Evolutionary conservation across 1,284 basidiomycete species (phyloP).

Genomic region (Lentinula novae-zelandiae): DNA sequence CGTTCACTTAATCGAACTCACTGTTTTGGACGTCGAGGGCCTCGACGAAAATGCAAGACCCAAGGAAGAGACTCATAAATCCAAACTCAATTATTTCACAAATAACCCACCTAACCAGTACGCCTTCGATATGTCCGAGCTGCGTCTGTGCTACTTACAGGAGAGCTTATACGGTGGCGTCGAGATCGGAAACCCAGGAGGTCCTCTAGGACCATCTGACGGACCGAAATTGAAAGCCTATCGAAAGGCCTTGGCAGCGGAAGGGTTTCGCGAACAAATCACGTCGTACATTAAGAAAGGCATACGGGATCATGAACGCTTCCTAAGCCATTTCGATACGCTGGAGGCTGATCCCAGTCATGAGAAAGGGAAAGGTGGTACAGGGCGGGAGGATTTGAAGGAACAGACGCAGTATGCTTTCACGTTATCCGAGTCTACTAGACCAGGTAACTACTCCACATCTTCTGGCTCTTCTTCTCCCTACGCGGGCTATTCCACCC

Average conservation of each 20-base stretch:
- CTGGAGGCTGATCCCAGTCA: slow-evolving; percentile 37
- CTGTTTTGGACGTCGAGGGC: slow-evolving; percentile 64
- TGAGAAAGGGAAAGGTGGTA: slow-evolving; percentile 2
- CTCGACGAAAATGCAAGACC: slow-evolving; percentile 50
- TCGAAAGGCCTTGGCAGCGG: slow-evolving; percentile 47
- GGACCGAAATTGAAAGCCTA: slow-evolving; percentile 64
- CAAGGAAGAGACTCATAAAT: slow-evolving; percentile 20
- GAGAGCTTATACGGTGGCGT: slow-evolving; percentile 72
- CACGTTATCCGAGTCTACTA: slow-evolving; percentile 58
- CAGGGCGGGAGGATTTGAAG: slow-evolving; percentile 22
- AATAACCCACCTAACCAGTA: not conserved
- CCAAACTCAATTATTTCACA: not conserved
- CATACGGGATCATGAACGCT: slow-evolving; percentile 76
- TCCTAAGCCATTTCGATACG: slow-evolving; percentile 75
- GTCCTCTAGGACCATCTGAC: slow-evolving; percentile 58
- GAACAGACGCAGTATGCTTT: slow-evolving; percentile 62
- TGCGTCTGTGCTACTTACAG: slow-evolving; percentile 68
- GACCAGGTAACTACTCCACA: slow-evolving; percentile 42
- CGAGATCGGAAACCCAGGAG: slow-evolving; percentile 71
- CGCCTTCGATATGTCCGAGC: slow-evolving; percentile 52
- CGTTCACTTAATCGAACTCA: slow-evolving; percentile 64
- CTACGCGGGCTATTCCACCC: slow-evolving; percentile 14
- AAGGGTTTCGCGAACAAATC: slow-evolving; percentile 56
- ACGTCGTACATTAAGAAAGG: slow-evolving; percentile 58
- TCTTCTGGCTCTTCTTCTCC: slow-evolving; percentile 11